Conservation (phyloP, 2,329 filamentous ascomycete species). For the Arthrobotrys conoides region DNA sequence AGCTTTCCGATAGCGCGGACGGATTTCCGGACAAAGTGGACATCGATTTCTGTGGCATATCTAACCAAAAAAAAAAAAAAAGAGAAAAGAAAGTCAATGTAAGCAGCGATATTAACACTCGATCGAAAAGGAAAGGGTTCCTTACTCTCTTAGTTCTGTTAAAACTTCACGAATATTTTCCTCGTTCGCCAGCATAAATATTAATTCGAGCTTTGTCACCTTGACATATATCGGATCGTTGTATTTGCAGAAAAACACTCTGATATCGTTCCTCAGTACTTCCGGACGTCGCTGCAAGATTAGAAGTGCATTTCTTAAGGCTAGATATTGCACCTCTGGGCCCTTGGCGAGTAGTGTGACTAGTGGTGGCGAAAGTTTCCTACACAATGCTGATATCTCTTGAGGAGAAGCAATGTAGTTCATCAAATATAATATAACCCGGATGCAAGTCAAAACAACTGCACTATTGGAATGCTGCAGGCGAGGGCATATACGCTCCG, state of each 20-base stretch:
- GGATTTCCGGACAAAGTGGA: constrained; percentile 98
- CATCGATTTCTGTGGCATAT: constrained; percentile 96
- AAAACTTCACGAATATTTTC: constrained; percentile 96
- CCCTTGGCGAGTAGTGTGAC: constrained; percentile 96
- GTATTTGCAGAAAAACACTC: constrained; percentile 99
- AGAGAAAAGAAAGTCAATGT: no score
- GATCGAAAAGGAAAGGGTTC: constrained; percentile 35
- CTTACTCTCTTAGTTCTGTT: constrained; percentile 88
- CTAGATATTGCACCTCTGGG: constrained; percentile 97
- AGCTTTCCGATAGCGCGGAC: constrained; percentile 97
- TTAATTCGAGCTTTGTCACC: constrained; percentile 97
- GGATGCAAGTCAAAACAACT: constrained; percentile 94
- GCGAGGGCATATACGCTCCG: constrained; percentile 93
- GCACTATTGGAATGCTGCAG: constrained; percentile 97
- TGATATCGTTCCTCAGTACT: constrained; percentile 93
- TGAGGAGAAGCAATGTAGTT: constrained; percentile 97
- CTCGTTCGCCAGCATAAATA: constrained; percentile 98
- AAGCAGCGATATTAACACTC: no score
- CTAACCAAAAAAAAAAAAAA: constrained; percentile 65
- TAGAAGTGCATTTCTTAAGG: constrained; percentile 90
- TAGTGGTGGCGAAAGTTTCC: constrained; percentile 92
- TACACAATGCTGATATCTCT: constrained; percentile 86
- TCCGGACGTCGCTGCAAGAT: constrained; percentile 94
- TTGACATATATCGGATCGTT: constrained; percentile 99
- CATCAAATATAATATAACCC: constrained; percentile 97